Evolutionary conservation across 2,329 filamentous ascomycete genomes (phyloP), one percentile per base, ranked within the genome.

Genomic region (Coniochaeta sp.): DNA sequence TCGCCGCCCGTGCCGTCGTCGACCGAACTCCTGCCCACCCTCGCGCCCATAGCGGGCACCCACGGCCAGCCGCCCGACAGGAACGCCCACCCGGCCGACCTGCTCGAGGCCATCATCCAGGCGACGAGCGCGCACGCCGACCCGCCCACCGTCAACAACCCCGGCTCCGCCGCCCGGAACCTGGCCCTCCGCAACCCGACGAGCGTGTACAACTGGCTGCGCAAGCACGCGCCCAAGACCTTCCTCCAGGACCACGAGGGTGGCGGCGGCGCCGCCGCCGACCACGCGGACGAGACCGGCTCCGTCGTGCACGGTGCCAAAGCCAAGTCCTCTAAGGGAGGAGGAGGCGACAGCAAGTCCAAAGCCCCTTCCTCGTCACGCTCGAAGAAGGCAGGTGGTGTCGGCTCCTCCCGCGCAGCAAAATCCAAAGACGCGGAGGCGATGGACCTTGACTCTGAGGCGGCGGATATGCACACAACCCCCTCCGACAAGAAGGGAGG

Each of bases 201-300:
- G 38, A 95, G 89, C 53, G 91, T 96, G 3, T 95, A 95, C 72
- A 96, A 95, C 67, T 99, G 94, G 94, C 80, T 99, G 12, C 82
- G 89, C 56, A 85, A 89, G 64, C 79, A 96, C 67, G 85, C 89
- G 53, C 88, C 91, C 3, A 85, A 92, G 66, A 85, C 91, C 48
- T 91, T 95, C 71, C 72, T 95, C 18, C 87, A 95, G 65, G 88
- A 91, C 61, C 81, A 83, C 52, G 83, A 86, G 60, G 68, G 69
- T 27, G 65, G 72, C 49, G 64, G 61, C 16, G 63, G 59, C 5
- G 57, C 55, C 3, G 56, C 58, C 10, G 55, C 56, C 22, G 58
- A 52, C 35, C 60, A 57, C 27, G 54, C 45, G 14, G 45, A 28
- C 3, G 45, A 31, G 7, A 59, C 16, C 59, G 51, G 50, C 13